Percentiles rank a stretch among this genome's conserved stretches.
Evolutionary conservation across 306 rosid species (phyloP).

Genomic region (Morella rubra): DNA sequence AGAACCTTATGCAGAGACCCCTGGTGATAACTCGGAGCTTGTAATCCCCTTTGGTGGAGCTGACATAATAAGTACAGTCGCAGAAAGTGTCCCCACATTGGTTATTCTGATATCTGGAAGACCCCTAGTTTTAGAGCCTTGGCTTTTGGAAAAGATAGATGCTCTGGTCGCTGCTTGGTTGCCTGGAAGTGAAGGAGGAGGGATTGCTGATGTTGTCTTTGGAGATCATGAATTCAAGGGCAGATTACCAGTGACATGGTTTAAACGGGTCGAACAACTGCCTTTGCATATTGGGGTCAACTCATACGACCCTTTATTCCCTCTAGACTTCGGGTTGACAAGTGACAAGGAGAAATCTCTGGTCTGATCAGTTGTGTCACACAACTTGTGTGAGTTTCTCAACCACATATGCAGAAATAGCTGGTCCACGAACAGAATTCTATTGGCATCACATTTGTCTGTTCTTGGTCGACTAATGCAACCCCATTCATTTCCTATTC

Average conservation of each 20-base stretch:
- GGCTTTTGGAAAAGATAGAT: slow-evolving; percentile 35
- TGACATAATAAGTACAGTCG: slow-evolving; percentile 33
- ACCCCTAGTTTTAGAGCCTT: slow-evolving; percentile 44
- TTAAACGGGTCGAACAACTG: slow-evolving; percentile 35
- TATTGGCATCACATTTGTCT: neutral
- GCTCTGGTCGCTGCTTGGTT: slow-evolving; percentile 56
- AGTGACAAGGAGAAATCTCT: slow-evolving; percentile 16
- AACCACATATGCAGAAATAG: neutral
- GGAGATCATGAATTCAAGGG: slow-evolving; percentile 49
- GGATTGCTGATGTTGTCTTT: slow-evolving; percentile 47
- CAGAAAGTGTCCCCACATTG: slow-evolving; percentile 45
- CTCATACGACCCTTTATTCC: slow-evolving; percentile 40
- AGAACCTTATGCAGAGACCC: slow-evolving; percentile 45
- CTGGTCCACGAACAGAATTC: neutral
- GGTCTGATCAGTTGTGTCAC: neutral
- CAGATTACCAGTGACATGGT: slow-evolving; percentile 52
- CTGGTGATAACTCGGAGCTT: slow-evolving; percentile 38
- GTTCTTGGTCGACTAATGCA: neutral
- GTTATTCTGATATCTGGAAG: slow-evolving; percentile 53
- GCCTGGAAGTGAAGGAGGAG: slow-evolving; percentile 55
- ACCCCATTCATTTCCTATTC: too few relatives aligned
- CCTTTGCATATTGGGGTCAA: slow-evolving; percentile 29
- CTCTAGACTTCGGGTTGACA: slow-evolving; percentile 41
- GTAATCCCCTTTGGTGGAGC: slow-evolving; percentile 38
- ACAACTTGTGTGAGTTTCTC: neutral